Evolutionary conservation across 371 early-diverging fungal species (phyloP), one percentile per base, ranked within the genome.

Genomic region (Syncephalastrum sp.): DNA sequence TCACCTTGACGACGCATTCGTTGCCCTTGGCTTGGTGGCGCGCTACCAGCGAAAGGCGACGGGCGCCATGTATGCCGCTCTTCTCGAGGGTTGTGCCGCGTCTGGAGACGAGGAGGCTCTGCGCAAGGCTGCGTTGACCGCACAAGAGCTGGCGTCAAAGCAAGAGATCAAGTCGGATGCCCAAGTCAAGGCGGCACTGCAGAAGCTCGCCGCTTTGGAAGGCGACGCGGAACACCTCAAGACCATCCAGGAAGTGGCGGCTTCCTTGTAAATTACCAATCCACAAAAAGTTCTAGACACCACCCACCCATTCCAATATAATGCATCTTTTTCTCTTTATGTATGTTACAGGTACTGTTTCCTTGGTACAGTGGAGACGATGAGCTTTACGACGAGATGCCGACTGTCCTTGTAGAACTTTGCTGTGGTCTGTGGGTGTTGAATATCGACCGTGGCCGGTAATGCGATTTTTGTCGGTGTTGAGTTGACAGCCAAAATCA

Each of bases 321-420:
- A 57, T 29, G 27, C 49, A 53, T 42, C 38, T 48, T 13, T 27
- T 29, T 52, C 27, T 48, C 23, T 52, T 29, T 54, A 43, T 59
- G 25, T 45, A 23, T 27, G 50, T 57, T 65, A 65, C 47, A 74
- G 52, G 50, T 66, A 64, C 61, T 64, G 62, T 44, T 33, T 47
- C 47, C 63, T 54, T 19, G 64, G 53, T 29, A 47, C 15, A n/a
- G 16, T n/a, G 38, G 53, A 49, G 23, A 63, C 42, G 12, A 52
- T 49, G 24, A 74, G 46, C 21, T 55, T 51, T 5, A 74, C 42
- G 3, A 77, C 72, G 3, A 77, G 56, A 1, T 66, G 56, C 17
- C 57, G 54, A 8, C 57, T 65, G 33, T 60, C 60, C 17, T 60
- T 64, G 48, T 70, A 72, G 50, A 59, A 77, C 12, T 56, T 53